phyloP scores from a whole-genome alignment of 352 stramenopile species.

The Phytophthora pistaciae region DNA sequence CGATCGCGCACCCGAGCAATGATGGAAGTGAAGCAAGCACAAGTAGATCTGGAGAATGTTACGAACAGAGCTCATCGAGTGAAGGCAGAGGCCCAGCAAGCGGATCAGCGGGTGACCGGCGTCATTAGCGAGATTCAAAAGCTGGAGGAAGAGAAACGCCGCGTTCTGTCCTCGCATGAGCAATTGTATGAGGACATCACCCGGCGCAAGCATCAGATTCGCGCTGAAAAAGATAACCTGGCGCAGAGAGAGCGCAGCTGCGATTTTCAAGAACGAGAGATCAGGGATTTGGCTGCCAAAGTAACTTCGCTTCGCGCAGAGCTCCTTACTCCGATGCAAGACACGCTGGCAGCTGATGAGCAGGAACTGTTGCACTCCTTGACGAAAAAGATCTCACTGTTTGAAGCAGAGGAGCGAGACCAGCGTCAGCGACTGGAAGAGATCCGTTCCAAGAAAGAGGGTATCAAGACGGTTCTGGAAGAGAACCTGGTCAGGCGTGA shows the following conservation, averaged over 20 bases:
- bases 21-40: conserved; percentile 84
- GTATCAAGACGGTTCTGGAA: conserved; percentile 90
- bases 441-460: conserved; percentile 88
- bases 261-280: conserved; percentile 67
- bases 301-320: conserved; percentile 61
- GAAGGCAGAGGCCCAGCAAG: conserved; percentile 90
- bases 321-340: conserved; percentile 80
- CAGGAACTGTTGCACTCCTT: conserved; percentile 63
- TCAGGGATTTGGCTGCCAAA: conserved; percentile 68
- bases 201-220: conserved; percentile 81
- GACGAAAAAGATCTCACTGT: conserved; percentile 68
- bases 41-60: conserved; percentile 78
- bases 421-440: conserved; percentile 89
- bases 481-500: conserved; percentile 94
- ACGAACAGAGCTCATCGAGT: conserved; percentile 83
- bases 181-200: conserved; percentile 87
- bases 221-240: conserved; percentile 59
- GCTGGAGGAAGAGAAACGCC: conserved; percentile 79
- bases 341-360: conserved; percentile 68
- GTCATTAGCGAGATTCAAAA: conserved; percentile 89
- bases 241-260: conserved; percentile 67
- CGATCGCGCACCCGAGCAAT: conserved; percentile 81
- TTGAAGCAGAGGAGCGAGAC: conserved; percentile 91
- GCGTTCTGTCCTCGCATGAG: conserved; percentile 76
- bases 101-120: conserved; percentile 89